Evolutionary conservation across 2,329 filamentous ascomycete genomes (phyloP), one percentile per base, ranked within the genome.

Genomic region (Fusarium nanum): DNA sequence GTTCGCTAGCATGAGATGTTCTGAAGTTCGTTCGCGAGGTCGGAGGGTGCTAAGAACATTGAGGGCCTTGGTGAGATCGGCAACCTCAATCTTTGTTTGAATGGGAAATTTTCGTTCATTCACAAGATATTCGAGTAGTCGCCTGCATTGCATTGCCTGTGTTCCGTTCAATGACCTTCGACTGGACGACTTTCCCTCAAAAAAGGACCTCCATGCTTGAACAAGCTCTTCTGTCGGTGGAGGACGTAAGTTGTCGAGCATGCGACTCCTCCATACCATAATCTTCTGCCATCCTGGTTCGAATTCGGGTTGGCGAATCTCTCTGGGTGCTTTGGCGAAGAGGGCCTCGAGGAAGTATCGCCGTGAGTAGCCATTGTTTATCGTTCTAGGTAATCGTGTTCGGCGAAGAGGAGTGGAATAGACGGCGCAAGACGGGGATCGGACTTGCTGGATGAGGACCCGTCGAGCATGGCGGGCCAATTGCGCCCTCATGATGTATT

Each of bases 251-350:
- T 87, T 85, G 59, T 92, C 86, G 54, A 87, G 84, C 71, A 90
- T 82, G 64, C 88, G 87, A 71, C 88, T 87, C 55, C 87, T 83
- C 78, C 93, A 87, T 62, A 92, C 87, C 73, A 92, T 86, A 81
- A 97, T 88, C 18, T 86, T 87, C 69, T 89, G 88, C 75, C 94
- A 87, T 56, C 93, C 94, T 1, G 88, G 91, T 74, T 89, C 92
- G 64, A 90, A 82, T 73, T 89, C 85, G 53, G 89, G 84, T 23
- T 88, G 84, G 77, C 89, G 90, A 45, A 89, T 80, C 60, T 86
- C 82, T 62, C 88, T 84, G 20, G 88, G 85, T 6, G 88, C 81
- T 73, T 89, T 88, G 67, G 84, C 77, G 71, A 92, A 87, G 48
- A 93, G 81, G 27, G 85, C 85, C 40, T 77, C 75, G 73, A 94